Base-by-base conservation (phyloP, 139 green algal genomes). In the Nannochloris sp. region DNA sequence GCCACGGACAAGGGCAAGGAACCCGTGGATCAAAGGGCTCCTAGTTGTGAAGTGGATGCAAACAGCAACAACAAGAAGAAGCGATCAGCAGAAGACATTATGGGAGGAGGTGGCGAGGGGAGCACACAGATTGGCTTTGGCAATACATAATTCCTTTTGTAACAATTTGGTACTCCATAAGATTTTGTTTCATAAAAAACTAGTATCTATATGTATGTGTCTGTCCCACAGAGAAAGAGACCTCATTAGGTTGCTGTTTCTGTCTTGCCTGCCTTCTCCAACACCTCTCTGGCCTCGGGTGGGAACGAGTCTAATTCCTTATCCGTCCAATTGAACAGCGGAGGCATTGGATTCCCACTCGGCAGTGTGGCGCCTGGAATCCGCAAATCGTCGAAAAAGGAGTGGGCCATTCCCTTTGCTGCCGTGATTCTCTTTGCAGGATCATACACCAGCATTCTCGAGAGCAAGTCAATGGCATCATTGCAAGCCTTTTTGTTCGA, bases 321-420 rank as follows among this genome's bases (percentile, higher is more conserved):
- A 0, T 79, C 76, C 16, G 82, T 71, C 89, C 89, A 98, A 82
- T 97, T 91, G 74, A 91, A 94, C 28, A 98, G 74, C 23, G 83
- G 82, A 23, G 92, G 92, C 48, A 97, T 70, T 12, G 86, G 48
- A 5, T 72, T 67, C 36, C 83, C 87, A 61, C 94, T 93, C 6
- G 88, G 89, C 60, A 97, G 81, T 56, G 66, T 66, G n/a, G 79
- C 87, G 49, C 45, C 70, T 2, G 85, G 85, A 25, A 95, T 83
- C 29, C 91, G 75, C 61, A 98, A 74, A 78, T 97, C 90, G 58
- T 98, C 91, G 63, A 98, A 98, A 77, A 95, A 98, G 10, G 88
- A 76, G 79, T 98, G 91, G 5, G 82, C 79, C 76, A 95, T 84
- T 13, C 85, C 84, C 50, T 88, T 64, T 4, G 90, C 40, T 4